Conservation (phyloP, 2,329 filamentous ascomycete species). For the Periglandula ipomoeae region DNA sequence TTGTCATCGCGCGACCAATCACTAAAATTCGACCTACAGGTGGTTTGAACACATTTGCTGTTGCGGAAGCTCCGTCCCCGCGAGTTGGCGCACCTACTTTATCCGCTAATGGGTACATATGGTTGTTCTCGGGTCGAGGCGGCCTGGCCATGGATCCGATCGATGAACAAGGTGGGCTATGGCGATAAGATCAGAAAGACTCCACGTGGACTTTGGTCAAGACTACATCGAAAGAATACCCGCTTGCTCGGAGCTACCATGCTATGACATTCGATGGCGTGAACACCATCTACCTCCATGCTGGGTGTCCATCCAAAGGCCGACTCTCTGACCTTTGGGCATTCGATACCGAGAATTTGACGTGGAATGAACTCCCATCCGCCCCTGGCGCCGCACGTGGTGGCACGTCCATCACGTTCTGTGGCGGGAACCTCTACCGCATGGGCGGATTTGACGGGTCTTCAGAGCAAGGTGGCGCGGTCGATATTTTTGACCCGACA, state of each 20-base stretch:
- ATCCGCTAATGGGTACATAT: conserved; percentile 37
- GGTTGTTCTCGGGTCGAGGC: conserved; percentile 55
- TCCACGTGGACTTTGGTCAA: conserved; percentile 35
- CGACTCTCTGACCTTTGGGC: conserved; percentile 52
- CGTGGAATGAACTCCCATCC: conserved; percentile 42
- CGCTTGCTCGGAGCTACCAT: conserved; percentile 48
- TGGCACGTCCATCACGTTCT: conserved; percentile 22
- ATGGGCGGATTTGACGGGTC: conserved; percentile 58
- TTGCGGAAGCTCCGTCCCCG: conserved; percentile 31
- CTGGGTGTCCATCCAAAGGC: conserved; percentile 49
- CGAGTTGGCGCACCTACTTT: conserved; percentile 47
- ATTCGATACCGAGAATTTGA: conserved; percentile 35
- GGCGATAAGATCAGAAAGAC: conserved; percentile 37
- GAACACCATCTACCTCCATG: conserved; percentile 47
- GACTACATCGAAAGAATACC: conserved; percentile 26
- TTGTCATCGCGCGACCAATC: too few relatives aligned
- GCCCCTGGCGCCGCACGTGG: conserved; percentile 38
- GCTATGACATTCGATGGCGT: conserved; percentile 26
- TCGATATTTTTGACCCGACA: conserved; percentile 37
- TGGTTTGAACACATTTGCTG: conserved; percentile 11
- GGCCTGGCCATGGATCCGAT: conserved; percentile 50
- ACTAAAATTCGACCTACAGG: background rate
- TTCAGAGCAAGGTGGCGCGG: conserved; percentile 44
- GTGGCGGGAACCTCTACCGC: conserved; percentile 37
- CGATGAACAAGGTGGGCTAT: conserved; percentile 48